Base-by-base conservation (phyloP, 2,329 filamentous ascomycete genomes). In the Phialocephala sp. region DNA sequence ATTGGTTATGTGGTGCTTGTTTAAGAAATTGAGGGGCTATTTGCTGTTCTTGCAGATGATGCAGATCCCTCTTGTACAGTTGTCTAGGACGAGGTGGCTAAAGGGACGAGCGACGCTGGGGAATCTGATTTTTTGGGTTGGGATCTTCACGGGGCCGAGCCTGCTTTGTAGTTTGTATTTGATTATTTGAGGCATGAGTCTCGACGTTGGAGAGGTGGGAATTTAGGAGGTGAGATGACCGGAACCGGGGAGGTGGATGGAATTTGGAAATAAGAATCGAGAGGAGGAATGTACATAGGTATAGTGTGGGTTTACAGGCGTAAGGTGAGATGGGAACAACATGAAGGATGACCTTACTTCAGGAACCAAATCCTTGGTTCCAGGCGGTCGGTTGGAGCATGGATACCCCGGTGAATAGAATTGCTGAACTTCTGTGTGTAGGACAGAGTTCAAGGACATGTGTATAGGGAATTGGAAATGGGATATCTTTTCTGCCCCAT, bases 1-100 rank as follows among this genome's bases (percentile, higher is more conserved):
- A 76, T 79, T 93, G 55, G 84, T 93, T 73, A 93, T 93, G 91
- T 90, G 89, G 81, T 91, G 91, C 70, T 82, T 94, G 39, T 94
- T 94, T 77, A 90, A 89, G 77, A 93, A 92, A 77, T 82, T 93
- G 11, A 81, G 91, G 45, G 91, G 91, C 0, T 93, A 93, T 72
- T 78, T 93, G 55, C 84, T 93, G 24, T 79, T 87, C n/a, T 77
- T 91, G 72, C 91, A 94, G 76, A 87, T 94, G 85, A 83, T 83
- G 68, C 91, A 94, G 77, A 77, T 94, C 54, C 91, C 91, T 39
- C 78, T 94, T 15, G 89, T 91, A 2, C 82, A 81, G 37, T 75
- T 94, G 55, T 90, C 88, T 71, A 83, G 89, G 68, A 91, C 88
- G 1, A 87, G 82, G 69, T 86, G 88, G 80, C 79, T 93, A 74